Percentiles rank a stretch among this genome's conserved stretches.
These are phyloP conservation scores for Hanseniaspora pseudoguilliermondii DNA, from an alignment of 805 yeast species.

Conservation along the genomic window DNA sequence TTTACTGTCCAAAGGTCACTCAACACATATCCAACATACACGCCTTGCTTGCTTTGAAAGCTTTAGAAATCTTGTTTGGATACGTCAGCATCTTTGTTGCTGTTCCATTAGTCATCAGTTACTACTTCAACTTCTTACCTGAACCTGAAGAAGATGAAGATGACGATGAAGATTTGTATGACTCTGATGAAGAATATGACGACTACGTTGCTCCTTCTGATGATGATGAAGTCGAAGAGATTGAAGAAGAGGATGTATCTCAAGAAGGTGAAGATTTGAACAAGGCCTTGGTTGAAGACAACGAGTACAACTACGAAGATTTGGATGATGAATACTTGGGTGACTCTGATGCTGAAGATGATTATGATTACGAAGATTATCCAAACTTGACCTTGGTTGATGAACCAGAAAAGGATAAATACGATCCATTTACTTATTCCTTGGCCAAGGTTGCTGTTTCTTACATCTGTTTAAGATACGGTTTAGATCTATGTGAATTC, in stretches of 20 bases:
- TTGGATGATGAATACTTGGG: constrained; percentile 8
- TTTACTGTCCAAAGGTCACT: not conserved
- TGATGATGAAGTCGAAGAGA: constrained; percentile 7
- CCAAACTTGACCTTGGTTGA: constrained; percentile 12
- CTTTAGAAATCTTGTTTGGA: constrained; percentile 7
- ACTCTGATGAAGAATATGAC: constrained; percentile 10
- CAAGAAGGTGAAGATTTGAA: constrained; percentile 12
- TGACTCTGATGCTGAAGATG: constrained; percentile 10
- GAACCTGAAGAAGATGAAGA: constrained; percentile 13
- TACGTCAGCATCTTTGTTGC: constrained; percentile 4
- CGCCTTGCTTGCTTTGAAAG: not conserved
- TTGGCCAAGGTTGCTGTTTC: constrained; percentile 9
- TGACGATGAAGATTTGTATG: constrained; percentile 7
- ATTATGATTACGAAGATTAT: constrained; percentile 11
- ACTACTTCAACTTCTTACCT: constrained; percentile 13
- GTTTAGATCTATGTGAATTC: constrained; percentile 11
- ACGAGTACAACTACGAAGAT: constrained; percentile 10
- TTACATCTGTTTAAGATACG: constrained; percentile 10
- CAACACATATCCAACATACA: not conserved
- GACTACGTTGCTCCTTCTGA: constrained; percentile 3
- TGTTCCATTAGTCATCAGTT: constrained; percentile 5
- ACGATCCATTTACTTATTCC: constrained; percentile 10
- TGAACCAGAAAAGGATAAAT: constrained; percentile 9
- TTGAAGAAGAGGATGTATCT: constrained; percentile 10
- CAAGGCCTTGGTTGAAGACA: constrained; percentile 3